Base-by-base conservation (phyloP, 495 filamentous ascomycete species). In the Aspergillus asperescens region DNA sequence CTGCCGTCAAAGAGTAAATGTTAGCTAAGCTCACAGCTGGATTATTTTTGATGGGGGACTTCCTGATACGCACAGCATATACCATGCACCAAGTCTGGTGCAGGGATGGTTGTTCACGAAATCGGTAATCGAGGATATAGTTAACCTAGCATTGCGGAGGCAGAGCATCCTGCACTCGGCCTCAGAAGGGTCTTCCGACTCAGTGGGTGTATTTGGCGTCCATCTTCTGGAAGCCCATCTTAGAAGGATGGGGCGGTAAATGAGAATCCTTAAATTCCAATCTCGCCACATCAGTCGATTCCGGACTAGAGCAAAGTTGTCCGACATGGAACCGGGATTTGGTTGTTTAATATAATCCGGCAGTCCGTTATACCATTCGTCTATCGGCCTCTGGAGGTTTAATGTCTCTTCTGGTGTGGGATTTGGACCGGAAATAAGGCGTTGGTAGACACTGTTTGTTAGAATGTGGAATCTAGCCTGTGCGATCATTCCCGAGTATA, bases 181-280 rank as follows among this genome's bases (percentile, higher is more conserved):
- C 43, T 75, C 72, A n/a, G 62, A 62, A 8, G 67, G 70, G 34
- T 75, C 70, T 56, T 74, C 73, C 6, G 50, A 55, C 25, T 70
- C 61, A 24, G 50, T 48, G 10, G 68, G 57, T 2, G 68, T 62
- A n/a, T 54, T 64, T 7, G 69, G 67, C 25, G 64, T 68, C 71
- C 71, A 74, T 44, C 67, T 58, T 51, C 69, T 66, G 6, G 74
- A 65, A 19, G 72, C 73, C 66, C 73, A 75, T 12, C 76, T 71
- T 10, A 81, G 68, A 8, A 81, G 63, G 23, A 81, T 73, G 0
- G 77, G 76, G 19, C 77, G 71, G 52, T 77, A 76, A 13, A 79
- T 70, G 16, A 81, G 67, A 50, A 77, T 77, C 19, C 74, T 64
- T 43, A 81, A 60, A 43, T 81, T 79, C 65, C 76, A 74, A 39